phyloP scores from a whole-genome alignment of 2,329 filamentous ascomycete species.

The Cordyceps fumosorosea region DNA sequence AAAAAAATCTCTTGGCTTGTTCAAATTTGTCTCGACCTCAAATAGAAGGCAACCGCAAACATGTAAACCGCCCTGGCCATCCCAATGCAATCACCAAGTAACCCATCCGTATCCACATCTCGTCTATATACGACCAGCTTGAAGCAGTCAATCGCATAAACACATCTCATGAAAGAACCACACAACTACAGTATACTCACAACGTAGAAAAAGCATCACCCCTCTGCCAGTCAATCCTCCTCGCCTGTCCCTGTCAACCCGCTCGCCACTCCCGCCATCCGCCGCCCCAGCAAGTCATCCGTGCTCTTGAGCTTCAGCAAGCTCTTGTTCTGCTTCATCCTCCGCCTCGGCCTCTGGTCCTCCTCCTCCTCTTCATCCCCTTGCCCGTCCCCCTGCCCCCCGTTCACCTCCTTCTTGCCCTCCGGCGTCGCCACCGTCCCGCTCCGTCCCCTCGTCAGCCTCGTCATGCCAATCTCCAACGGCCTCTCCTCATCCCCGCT shows the following conservation, averaged over 20 bases:
- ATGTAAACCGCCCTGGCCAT: no score
- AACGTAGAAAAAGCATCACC: no score
- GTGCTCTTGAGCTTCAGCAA: slow-evolving; percentile 41
- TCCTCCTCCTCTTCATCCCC: neutral
- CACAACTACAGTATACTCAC: neutral
- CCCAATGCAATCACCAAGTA: no score
- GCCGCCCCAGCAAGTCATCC: slow-evolving; percentile 40
- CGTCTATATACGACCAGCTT: no score
- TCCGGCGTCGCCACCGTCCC: slow-evolving; percentile 9
- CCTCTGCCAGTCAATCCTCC: slow-evolving; percentile 18
- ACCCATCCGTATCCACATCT: no score
- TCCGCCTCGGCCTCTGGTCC: slow-evolving; percentile 1
- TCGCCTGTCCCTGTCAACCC: slow-evolving; percentile 36
- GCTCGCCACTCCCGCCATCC: slow-evolving; percentile 42
- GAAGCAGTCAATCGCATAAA: no score
- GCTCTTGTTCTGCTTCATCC: slow-evolving; percentile 27
- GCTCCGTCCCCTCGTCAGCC: slow-evolving; percentile 29
- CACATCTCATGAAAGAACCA: no score
- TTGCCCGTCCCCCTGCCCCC: neutral
- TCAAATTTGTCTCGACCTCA: no score
- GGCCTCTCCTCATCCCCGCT: slow-evolving; percentile 75
- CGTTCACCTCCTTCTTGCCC: neutral
- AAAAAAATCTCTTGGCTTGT: no score
- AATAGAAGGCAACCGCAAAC: no score
- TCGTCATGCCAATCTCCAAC: slow-evolving; percentile 70